A percentile compares a stretch with the other conserved stretches of the same genome.
Conservation (phyloP, 2,329 filamentous ascomycete species). For the Phialophora chinensis region DNA sequence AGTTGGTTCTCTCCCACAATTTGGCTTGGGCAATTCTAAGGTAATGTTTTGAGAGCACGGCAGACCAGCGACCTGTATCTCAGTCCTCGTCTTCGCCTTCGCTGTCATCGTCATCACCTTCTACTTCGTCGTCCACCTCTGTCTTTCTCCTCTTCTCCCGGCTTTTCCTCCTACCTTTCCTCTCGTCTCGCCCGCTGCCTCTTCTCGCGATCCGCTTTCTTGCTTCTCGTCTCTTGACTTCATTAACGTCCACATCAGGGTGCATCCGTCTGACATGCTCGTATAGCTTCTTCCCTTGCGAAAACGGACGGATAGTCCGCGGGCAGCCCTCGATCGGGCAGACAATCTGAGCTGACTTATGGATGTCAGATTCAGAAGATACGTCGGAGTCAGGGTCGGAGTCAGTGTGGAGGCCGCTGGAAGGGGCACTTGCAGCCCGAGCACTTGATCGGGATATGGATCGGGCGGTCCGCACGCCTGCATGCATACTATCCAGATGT, state of each 20-base stretch:
- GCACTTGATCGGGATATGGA: background rate
- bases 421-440: constrained; percentile 8
- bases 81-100: constrained; percentile 8
- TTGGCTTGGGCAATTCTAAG: background rate
- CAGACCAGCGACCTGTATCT: background rate
- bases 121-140: background rate
- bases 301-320: constrained; percentile 27
- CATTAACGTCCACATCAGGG: constrained; percentile 37
- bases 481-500: constrained; percentile 33
- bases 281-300: constrained; percentile 34
- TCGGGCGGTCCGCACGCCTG: too few relatives aligned
- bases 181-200: constrained; percentile 28
- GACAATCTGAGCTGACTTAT: constrained; percentile 19
- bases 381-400: constrained; percentile 1
- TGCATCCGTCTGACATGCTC: constrained; percentile 38
- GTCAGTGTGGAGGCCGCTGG: constrained; percentile 20
- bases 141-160: constrained; percentile 5
- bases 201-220: constrained; percentile 30
- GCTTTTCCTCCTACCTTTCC: constrained; percentile 24
- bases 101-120: constrained; percentile 6
- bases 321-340: constrained; percentile 37
- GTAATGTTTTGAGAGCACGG: background rate
- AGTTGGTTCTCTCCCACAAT: background rate
- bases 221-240: constrained; percentile 32
- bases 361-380: background rate